phyloP scores from a whole-genome alignment of 2,329 filamentous ascomycete genomes.

The Aureobasidium leucospermi region DNA sequence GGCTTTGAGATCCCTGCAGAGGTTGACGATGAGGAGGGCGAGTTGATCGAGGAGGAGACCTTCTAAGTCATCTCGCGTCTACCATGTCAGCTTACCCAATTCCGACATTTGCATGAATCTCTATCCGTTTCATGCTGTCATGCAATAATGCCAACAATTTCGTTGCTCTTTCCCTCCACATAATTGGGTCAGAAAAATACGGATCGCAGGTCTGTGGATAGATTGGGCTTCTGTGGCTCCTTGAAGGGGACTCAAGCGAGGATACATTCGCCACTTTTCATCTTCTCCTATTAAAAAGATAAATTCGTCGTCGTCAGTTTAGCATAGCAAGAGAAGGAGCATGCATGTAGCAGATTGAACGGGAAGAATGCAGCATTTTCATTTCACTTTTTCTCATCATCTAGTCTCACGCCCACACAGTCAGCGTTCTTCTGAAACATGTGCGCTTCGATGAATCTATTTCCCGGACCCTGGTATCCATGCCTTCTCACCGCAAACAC shows the following conservation, averaged over 20 bases:
- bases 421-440: background rate
- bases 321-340: background rate
- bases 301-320: background rate
- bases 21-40: slow-evolving; percentile 57
- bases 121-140: background rate
- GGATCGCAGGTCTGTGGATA: slow-evolving; percentile 7
- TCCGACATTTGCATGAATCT: background rate
- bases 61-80: slow-evolving; percentile 41
- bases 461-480: background rate
- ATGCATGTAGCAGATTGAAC: background rate
- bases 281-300: background rate
- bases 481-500: background rate
- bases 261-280: background rate
- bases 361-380: background rate
- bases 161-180: background rate
- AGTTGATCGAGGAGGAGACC: slow-evolving; percentile 68
- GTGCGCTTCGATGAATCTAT: background rate
- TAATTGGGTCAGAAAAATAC: background rate
- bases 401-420: no score
- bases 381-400: background rate
- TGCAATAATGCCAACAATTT: background rate
- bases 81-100: background rate
- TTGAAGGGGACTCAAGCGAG: background rate
- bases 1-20: slow-evolving; percentile 82
- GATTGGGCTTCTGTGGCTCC: background rate